These are phyloP conservation scores for Solanum hybrid DNA, from an alignment of 305 asterid genomes.

Conservation along the genomic window DNA sequence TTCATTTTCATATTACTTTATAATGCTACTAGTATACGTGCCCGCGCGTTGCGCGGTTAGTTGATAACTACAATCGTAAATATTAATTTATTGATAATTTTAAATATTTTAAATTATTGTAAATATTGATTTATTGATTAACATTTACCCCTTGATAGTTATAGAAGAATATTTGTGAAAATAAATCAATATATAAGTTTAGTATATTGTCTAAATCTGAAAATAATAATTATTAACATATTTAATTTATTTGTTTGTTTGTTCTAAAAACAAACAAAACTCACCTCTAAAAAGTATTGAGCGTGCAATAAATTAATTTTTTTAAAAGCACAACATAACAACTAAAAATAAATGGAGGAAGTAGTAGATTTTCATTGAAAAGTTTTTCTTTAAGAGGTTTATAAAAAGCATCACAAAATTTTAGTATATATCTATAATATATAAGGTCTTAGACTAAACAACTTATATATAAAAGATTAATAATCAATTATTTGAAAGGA, in stretches of 20 bases:
- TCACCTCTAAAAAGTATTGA: background rate
- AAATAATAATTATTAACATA: background rate
- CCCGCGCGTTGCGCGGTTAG: background rate
- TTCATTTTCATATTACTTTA: no score
- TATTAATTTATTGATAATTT: no score
- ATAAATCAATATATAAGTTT: background rate
- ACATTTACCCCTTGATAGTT: background rate
- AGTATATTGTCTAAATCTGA: background rate
- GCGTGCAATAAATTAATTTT: background rate
- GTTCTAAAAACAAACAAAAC: background rate
- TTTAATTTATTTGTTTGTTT: no score
- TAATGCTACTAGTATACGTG: background rate
- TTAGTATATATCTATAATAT: no score
- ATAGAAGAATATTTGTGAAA: background rate
- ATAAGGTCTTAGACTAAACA: background rate
- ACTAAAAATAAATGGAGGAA: background rate
- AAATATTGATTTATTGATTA: background rate
- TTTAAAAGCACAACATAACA: no score
- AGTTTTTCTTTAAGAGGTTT: no score
- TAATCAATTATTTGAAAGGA: background rate
- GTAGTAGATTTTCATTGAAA: no score
- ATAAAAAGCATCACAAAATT: background rate
- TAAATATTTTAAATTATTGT: no score
- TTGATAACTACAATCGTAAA: no score
- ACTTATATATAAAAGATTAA: no score